Conservation (phyloP, 2,329 filamentous ascomycete genomes). For the Sporothrix luriei region DNA sequence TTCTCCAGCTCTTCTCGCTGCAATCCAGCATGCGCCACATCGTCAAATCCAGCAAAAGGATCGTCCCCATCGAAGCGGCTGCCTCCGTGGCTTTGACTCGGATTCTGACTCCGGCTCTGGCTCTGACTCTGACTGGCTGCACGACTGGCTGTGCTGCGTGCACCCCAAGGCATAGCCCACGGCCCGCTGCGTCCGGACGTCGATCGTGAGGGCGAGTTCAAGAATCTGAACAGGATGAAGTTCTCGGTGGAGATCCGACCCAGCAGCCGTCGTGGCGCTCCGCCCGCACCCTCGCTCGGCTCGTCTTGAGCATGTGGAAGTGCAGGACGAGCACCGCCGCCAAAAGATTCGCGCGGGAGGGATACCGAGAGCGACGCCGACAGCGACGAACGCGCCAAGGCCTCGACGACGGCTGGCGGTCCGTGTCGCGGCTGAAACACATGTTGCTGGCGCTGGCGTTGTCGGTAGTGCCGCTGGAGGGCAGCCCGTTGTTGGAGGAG, state of each 20-base stretch:
- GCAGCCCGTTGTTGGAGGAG: neutral
- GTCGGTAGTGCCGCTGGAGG: neutral
- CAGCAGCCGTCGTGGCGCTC: neutral
- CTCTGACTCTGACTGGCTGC: neutral
- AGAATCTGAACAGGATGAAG: slow-evolving; percentile 8
- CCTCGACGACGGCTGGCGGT: slow-evolving; percentile 8
- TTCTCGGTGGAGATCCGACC: slow-evolving; percentile 1
- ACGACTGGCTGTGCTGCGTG: neutral
- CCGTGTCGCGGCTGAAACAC: neutral
- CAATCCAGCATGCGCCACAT: neutral
- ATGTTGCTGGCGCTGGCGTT: slow-evolving; percentile 1
- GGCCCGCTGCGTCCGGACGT: neutral
- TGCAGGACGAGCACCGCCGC: neutral
- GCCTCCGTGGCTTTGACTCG: neutral
- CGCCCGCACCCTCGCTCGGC: neutral
- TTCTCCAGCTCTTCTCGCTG: neutral
- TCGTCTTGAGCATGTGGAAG: neutral
- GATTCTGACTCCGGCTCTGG: neutral
- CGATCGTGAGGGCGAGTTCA: slow-evolving; percentile 10
- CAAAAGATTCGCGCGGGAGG: slow-evolving; percentile 12
- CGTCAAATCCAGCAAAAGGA: slow-evolving; percentile 18
- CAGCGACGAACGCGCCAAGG: neutral
- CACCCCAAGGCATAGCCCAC: neutral
- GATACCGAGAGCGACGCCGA: slow-evolving; percentile 2
- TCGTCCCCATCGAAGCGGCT: neutral